Percentiles rank a stretch among this genome's conserved stretches.
These are phyloP conservation scores for Blastobotrys chiropterorum DNA, from an alignment of 805 yeast genomes.

Conservation along the genomic window DNA sequence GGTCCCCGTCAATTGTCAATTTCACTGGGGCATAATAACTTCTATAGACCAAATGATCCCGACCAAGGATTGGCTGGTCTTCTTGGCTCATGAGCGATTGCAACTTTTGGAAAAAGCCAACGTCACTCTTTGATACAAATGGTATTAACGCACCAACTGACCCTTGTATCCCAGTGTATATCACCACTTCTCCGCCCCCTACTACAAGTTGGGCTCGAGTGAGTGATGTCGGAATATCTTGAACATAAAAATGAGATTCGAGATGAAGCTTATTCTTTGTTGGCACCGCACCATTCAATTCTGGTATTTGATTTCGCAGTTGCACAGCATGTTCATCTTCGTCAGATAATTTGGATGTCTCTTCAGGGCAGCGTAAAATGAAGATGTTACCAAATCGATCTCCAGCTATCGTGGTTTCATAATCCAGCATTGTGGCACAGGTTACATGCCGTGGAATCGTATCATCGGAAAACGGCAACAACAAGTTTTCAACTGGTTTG, in stretches of 20 bases:
- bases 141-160: constrained; percentile 73
- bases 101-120: constrained; percentile 48
- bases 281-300: constrained; percentile 45
- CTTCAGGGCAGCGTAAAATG: constrained; percentile 55
- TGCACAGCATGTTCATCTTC: constrained; percentile 43
- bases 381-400: constrained; percentile 82
- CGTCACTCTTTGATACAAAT: constrained; percentile 54
- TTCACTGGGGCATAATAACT: constrained; percentile 78
- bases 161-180: constrained; percentile 78
- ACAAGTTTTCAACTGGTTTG: constrained; percentile 37
- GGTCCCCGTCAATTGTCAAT: constrained; percentile 81
- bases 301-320: constrained; percentile 29
- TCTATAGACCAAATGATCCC: constrained; percentile 63
- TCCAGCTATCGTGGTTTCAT: constrained; percentile 72
- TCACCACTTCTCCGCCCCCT: constrained; percentile 60
- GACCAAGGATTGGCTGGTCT: constrained; percentile 43
- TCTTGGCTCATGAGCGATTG: constrained; percentile 37
- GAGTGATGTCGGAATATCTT: constrained; percentile 66
- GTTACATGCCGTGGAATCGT: constrained; percentile 61
- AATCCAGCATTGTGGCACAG: constrained; percentile 54
- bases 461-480: constrained; percentile 68
- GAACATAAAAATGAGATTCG: constrained; percentile 54
- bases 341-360: constrained; percentile 43
- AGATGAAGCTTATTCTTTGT: constrained; percentile 40
- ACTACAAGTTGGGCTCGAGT: constrained; percentile 45